These are phyloP conservation scores for Saccharomyces hybrid DNA, from an alignment of 1,139 yeast genomes.

Conservation along the genomic window DNA sequence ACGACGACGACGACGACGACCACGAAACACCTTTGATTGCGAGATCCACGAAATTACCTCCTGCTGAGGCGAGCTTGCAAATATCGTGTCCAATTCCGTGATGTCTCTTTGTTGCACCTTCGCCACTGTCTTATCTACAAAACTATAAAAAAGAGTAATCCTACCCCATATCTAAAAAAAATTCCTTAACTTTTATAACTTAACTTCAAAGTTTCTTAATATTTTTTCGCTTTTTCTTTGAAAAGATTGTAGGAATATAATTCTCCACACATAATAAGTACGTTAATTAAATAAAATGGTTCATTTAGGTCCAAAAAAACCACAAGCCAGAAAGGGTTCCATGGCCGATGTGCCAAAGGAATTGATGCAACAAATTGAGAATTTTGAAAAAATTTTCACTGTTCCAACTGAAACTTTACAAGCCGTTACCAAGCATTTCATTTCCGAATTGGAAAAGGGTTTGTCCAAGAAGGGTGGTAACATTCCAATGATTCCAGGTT, in stretches of 20 bases:
- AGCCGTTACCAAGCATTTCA: too few relatives aligned
- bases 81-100: background rate
- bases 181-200: background rate
- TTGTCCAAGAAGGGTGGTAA: too few relatives aligned
- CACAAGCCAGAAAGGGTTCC: slow-evolving; percentile 75
- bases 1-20: background rate
- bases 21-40: background rate
- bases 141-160: background rate
- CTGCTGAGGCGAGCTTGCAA: background rate
- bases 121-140: background rate
- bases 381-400: slow-evolving; percentile 54
- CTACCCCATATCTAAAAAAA: background rate
- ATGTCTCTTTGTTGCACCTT: background rate
- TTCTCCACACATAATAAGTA: background rate
- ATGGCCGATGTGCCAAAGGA: slow-evolving; percentile 66
- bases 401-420: slow-evolving; percentile 28
- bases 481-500: too few relatives aligned
- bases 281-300: slow-evolving; percentile 43
- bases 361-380: slow-evolving; percentile 50
- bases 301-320: slow-evolving; percentile 75
- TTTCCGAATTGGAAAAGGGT: too few relatives aligned
- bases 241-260: background rate
- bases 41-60: background rate
- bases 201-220: background rate
- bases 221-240: background rate